These are phyloP conservation scores for Yamadazyma scolyti DNA, from an alignment of 805 yeast species.

Conservation along the genomic window DNA sequence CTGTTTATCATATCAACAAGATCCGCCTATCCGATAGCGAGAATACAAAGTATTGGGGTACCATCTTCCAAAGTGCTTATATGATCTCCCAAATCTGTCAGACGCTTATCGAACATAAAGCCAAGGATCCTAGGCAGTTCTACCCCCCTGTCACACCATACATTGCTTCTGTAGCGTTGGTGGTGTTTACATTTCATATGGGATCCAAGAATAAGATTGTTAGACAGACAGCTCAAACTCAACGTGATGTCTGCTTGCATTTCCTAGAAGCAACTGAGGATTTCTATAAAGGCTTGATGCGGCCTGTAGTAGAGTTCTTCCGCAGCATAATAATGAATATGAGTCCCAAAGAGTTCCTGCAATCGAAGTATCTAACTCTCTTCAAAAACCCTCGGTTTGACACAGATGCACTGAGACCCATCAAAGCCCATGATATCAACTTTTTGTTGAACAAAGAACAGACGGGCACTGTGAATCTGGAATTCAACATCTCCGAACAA, in stretches of 20 bases:
- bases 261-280: constrained; percentile 5
- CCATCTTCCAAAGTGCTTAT: constrained; percentile 8
- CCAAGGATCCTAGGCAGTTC: neutral
- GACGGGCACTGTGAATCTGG: no score
- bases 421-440: constrained; percentile 9
- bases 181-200: constrained; percentile 9
- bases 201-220: constrained; percentile 9
- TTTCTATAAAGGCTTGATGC: constrained; percentile 11
- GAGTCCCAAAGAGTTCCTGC: neutral
- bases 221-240: constrained; percentile 7
- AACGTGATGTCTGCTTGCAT: constrained; percentile 6
- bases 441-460: constrained; percentile 8
- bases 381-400: constrained; percentile 1
- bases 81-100: constrained; percentile 2
- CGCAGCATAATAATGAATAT: constrained; percentile 3
- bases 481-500: constrained; percentile 1
- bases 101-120: neutral
- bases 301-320: constrained; percentile 6
- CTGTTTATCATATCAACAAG: constrained; percentile 9
- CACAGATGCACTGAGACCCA: neutral
- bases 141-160: constrained; percentile 7
- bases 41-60: constrained; percentile 9
- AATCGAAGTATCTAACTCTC: constrained; percentile 3
- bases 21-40: constrained; percentile 5
- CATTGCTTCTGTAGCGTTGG: constrained; percentile 6